phyloP scores from a whole-genome alignment of 106 monocot genomes.

The Gastrodia elata region DNA sequence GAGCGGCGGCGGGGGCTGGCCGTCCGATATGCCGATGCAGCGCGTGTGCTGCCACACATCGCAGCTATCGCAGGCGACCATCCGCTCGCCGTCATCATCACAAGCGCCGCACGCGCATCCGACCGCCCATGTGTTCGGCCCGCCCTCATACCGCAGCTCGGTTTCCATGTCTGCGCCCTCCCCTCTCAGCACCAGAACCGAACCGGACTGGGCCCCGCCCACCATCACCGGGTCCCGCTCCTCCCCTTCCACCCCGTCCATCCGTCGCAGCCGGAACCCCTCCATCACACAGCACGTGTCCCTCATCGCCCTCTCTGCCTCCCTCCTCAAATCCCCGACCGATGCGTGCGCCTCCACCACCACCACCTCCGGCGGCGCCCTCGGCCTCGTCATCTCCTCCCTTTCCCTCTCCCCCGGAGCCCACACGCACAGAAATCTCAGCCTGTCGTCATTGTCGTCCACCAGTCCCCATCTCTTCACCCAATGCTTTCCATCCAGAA shows the following conservation, averaged over 20 bases:
- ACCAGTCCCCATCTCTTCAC: conserved; percentile 48
- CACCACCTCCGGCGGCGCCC: conserved; percentile 43
- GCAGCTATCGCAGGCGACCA: conserved; percentile 91
- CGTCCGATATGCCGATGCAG: conserved; percentile 74
- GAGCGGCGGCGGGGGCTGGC: conserved; percentile 41
- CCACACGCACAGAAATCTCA: conserved; percentile 62
- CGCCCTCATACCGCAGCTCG: conserved; percentile 55
- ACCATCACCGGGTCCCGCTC: conserved; percentile 69
- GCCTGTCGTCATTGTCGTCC: conserved; percentile 72
- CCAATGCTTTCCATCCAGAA: conserved; percentile 77
- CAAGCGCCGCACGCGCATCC: conserved; percentile 69
- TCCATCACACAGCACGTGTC: conserved; percentile 72
- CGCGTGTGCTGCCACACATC: conserved; percentile 93
- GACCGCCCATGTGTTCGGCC: conserved; percentile 60
- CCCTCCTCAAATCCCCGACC: conserved; percentile 48
- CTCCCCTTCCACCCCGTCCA: conserved; percentile 57
- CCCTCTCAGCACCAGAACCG: conserved; percentile 39
- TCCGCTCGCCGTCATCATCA: conserved; percentile 96
- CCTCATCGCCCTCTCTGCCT: conserved; percentile 54
- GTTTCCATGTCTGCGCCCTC: conserved; percentile 27
- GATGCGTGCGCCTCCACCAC: conserved; percentile 68
- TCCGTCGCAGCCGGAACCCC: conserved; percentile 18
- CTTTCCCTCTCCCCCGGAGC: conserved; percentile 27
- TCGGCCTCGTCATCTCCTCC: conserved; percentile 14
- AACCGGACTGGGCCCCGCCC: conserved; percentile 69